Conservation (phyloP, 805 yeast species). For the Metschnikowia colocasiae region DNA sequence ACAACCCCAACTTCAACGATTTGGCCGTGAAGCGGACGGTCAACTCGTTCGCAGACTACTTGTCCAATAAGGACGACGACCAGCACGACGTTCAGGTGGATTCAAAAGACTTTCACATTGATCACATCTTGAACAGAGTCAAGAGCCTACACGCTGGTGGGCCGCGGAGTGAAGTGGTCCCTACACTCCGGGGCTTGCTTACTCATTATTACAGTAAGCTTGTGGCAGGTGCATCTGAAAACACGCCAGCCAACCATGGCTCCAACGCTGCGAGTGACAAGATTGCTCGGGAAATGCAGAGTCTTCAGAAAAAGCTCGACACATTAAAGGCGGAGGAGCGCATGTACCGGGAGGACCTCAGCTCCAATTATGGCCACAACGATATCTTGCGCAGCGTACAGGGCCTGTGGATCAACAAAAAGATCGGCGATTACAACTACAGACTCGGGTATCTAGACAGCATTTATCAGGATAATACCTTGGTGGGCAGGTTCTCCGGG, state of each 20-base stretch:
- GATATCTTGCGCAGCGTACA: constrained; percentile 61
- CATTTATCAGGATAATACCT: constrained; percentile 45
- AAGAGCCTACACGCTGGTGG: not conserved
- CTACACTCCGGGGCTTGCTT: constrained; percentile 20
- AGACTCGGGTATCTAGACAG: constrained; percentile 55
- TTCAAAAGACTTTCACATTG: not conserved
- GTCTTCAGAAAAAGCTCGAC: constrained; percentile 17
- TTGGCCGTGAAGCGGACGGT: constrained; percentile 78
- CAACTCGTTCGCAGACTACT: constrained; percentile 46
- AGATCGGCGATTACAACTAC: constrained; percentile 70
- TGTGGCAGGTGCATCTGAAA: not conserved
- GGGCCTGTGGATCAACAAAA: constrained; percentile 44
- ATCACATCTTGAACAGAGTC: constrained; percentile 1
- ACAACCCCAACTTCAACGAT: constrained; percentile 83
- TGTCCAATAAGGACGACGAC: constrained; percentile 32
- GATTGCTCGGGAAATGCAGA: constrained; percentile 13
- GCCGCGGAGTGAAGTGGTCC: constrained; percentile 1
- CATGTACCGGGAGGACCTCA: constrained; percentile 22
- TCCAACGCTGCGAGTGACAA: not conserved
- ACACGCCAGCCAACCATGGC: not conserved
- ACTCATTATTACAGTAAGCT: constrained; percentile 21
- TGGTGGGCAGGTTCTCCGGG: constrained; percentile 21
- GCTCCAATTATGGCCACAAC: constrained; percentile 50
- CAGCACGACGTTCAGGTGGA: constrained; percentile 1
- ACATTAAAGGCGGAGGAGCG: constrained; percentile 15